Evolutionary conservation across 176 grass and related monocot genomes (phyloP).

Genomic region (Oryza glaberrima): DNA sequence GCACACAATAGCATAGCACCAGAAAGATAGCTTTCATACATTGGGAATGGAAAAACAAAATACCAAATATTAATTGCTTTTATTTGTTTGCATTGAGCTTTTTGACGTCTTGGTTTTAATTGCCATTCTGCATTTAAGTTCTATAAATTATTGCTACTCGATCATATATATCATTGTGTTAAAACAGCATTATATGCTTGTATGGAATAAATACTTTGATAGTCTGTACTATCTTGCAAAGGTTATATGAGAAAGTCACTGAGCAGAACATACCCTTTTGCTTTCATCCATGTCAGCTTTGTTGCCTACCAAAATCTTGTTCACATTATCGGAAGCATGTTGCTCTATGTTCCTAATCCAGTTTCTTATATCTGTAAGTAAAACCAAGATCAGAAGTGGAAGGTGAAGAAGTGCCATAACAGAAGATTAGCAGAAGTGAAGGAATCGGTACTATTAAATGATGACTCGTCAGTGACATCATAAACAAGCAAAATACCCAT

Average conservation of each 20-base stretch:
- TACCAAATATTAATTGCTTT: not conserved
- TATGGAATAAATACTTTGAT: not conserved
- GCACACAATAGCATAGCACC: not conserved
- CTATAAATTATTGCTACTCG: not conserved
- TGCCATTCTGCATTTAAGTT: not conserved
- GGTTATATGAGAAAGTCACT: not conserved
- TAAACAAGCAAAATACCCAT: conserved; percentile 68
- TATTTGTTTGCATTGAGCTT: not conserved
- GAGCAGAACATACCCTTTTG: conserved; percentile 52
- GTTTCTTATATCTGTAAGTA: conserved; percentile 44
- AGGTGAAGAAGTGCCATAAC: not conserved
- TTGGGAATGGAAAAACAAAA: not conserved
- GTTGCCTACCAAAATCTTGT: conserved; percentile 71
- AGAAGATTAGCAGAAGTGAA: not conserved
- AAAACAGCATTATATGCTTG: not conserved
- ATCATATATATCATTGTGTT: not conserved
- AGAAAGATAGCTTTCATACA: not conserved
- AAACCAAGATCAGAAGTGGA: conserved; percentile 6
- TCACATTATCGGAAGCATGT: conserved; percentile 66
- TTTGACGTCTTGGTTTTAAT: not conserved
- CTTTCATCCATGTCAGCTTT: conserved; percentile 78
- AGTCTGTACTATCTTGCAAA: not conserved
- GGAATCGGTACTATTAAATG: conserved; percentile 46
- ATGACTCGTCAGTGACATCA: conserved; percentile 60
- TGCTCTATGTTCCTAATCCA: conserved; percentile 67